Conservation (phyloP, 2,329 filamentous ascomycete species). For the Karstenula rhodostoma region DNA sequence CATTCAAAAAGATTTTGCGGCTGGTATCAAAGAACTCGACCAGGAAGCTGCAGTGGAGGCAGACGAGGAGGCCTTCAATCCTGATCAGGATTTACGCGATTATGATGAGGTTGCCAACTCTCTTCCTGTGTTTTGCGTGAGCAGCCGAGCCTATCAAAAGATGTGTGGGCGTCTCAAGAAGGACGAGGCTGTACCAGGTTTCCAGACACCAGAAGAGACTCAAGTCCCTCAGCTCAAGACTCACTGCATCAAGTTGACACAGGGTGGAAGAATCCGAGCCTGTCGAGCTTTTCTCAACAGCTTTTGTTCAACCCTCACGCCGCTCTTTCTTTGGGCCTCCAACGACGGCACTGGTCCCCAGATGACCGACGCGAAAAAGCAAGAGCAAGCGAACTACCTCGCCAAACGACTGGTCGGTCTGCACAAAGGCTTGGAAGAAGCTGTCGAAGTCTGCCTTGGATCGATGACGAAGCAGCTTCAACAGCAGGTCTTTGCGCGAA, state of each 20-base stretch:
- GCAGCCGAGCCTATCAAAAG: constrained; percentile 69
- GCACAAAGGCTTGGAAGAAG: constrained; percentile 52
- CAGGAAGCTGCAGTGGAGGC: constrained; percentile 63
- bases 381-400: constrained; percentile 51
- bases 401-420: constrained; percentile 50
- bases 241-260: constrained; percentile 67
- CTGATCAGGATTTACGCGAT: constrained; percentile 62
- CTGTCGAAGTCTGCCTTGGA: constrained; percentile 49
- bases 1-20: constrained; percentile 67
- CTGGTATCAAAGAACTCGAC: constrained; percentile 67
- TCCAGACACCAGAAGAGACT: constrained; percentile 62
- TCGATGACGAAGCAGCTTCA: constrained; percentile 52
- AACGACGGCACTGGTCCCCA: constrained; percentile 53
- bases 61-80: constrained; percentile 64
- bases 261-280: constrained; percentile 55
- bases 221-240: constrained; percentile 66
- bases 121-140: constrained; percentile 72
- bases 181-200: constrained; percentile 63
- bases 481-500: constrained; percentile 58
- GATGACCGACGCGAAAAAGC: constrained; percentile 52
- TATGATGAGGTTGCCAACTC: constrained; percentile 65
- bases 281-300: constrained; percentile 61
- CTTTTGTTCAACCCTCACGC: constrained; percentile 62
- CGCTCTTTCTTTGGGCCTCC: constrained; percentile 60
- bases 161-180: constrained; percentile 63